Percentiles rank a stretch among this genome's conserved stretches.
These are phyloP conservation scores for Leccinum ochraceum DNA, from an alignment of 768 basidiomycete species.

Conservation along the genomic window DNA sequence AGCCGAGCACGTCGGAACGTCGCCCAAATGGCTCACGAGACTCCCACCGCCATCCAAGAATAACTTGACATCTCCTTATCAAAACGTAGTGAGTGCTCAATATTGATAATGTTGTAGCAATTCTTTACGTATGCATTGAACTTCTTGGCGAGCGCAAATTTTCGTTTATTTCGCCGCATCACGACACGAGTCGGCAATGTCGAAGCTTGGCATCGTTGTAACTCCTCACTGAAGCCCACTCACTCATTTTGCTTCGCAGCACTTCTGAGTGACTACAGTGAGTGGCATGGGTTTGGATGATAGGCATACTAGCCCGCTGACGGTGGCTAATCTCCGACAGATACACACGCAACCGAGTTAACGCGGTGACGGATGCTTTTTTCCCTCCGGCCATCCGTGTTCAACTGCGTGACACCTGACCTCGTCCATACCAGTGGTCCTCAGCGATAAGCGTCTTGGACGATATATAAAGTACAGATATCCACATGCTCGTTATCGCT, in stretches of 20 bases:
- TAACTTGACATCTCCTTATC: not conserved
- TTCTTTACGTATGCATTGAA: not conserved
- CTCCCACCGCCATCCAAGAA: not conserved
- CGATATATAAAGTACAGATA: not conserved
- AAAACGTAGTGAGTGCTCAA: not conserved
- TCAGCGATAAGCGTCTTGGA: constrained; percentile 14
- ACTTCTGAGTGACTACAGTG: not conserved
- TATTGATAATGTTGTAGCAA: not conserved
- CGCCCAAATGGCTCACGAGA: not conserved
- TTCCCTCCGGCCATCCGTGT: not conserved
- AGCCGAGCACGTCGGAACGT: not conserved
- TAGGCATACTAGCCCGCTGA: not conserved
- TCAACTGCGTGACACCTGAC: constrained; percentile 5
- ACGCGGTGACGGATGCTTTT: not conserved
- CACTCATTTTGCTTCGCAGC: not conserved
- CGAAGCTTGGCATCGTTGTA: not conserved
- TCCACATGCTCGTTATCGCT: not conserved
- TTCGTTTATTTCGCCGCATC: not conserved
- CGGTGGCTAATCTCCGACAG: not conserved
- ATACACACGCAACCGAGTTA: constrained; percentile 1
- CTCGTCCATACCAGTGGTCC: not conserved
- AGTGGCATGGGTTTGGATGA: constrained; percentile 4
- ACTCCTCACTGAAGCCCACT: not conserved
- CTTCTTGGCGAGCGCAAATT: not conserved
- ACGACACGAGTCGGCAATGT: not conserved